Evolutionary conservation across 768 basidiomycete genomes (phyloP), one percentile per base, ranked within the genome.

Genomic region (Mycena haematopus): DNA sequence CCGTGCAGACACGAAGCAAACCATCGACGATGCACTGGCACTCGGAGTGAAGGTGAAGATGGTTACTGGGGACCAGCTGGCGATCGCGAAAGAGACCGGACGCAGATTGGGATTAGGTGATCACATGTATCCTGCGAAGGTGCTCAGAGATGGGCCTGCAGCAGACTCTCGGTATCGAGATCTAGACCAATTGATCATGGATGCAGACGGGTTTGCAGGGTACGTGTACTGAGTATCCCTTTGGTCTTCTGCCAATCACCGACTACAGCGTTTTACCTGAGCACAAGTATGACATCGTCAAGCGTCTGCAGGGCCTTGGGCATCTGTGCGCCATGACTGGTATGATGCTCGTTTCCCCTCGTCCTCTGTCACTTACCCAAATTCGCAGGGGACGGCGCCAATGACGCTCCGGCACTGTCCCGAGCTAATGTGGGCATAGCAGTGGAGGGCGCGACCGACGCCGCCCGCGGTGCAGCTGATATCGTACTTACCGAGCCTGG

Each of bases 241-340:
- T 9, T 42, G 46, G 6, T 29, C 24, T 35, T 6, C n/a, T 35
- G 6, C 13, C 6, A 33, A 49, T 51, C 1, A 58, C 25, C 4
- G 31, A 25, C 31, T 22, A 22, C 29, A 62, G 54, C 1, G 62
- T 63, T 2, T 38, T 53, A 13, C 62, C 62, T 38, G 62, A 54
- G 31, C 96, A 98, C 91, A 98, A 99, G 86, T 99, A 96, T 75
- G 96, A 99, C 77, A 99, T 99, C 66, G 96, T 99, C 80, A 97
- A 96, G 82, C 93, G 95, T 69, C 89, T 99, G 56, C 96, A 99
- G 74, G 93, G 88, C 73, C 90, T 98, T 63, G 96, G 95, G 55
- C 95, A 97, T 78, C 80, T 97, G 60, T 93, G 92, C 77, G 96
- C 96, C 58, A 99, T 99, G 96, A 99, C 96, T 75, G 96, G 96